These are phyloP conservation scores for Chlorociboria aeruginascens DNA, from an alignment of 495 filamentous ascomycete species.

Conservation along the genomic window DNA sequence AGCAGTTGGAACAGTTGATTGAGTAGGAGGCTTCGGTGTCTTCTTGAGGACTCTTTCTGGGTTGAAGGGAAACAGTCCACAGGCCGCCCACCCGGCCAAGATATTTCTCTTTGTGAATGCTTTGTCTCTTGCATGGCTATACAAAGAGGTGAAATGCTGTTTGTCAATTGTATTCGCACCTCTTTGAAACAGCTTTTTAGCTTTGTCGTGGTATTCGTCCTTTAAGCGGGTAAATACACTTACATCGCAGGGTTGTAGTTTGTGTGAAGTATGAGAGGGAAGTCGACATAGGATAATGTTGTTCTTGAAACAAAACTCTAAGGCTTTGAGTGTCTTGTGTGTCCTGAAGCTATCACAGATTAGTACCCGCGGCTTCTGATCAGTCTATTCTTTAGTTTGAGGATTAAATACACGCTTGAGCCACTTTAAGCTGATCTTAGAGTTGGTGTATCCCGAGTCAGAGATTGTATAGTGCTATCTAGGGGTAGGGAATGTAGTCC, in stretches of 20 bases:
- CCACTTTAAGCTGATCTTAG: constrained; percentile 23
- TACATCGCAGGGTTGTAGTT: too few species aligned
- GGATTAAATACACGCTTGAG: constrained; percentile 23
- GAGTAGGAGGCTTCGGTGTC: constrained; percentile 13
- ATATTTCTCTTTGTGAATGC: constrained; percentile 23
- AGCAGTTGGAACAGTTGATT: constrained; percentile 14
- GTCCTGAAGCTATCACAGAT: too few species aligned
- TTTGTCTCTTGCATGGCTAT: too few species aligned
- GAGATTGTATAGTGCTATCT: constrained; percentile 14
- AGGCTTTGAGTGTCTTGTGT: too few species aligned
- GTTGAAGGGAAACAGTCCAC: constrained; percentile 22
- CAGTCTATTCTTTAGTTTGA: constrained; percentile 16
- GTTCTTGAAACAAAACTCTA: constrained; percentile 14
- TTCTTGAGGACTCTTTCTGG: constrained; percentile 20
- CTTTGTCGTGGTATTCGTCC: constrained; percentile 15
- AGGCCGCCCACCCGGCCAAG: constrained; percentile 15
- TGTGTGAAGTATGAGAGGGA: constrained; percentile 21
- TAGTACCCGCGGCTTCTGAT: constrained; percentile 15
- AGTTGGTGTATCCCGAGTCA: constrained; percentile 11
- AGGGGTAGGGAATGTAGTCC: constrained; percentile 22
- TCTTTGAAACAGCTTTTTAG: constrained; percentile 14
- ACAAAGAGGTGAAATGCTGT: constrained; percentile 24
- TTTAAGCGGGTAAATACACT: constrained; percentile 19
- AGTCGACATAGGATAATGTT: constrained; percentile 3
- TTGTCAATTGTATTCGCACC: constrained; percentile 20